Percentiles rank a stretch among this genome's conserved stretches.
These are phyloP conservation scores for Ceratobasidium sp. DNA, from an alignment of 1,284 basidiomycete species.

Conservation along the genomic window DNA sequence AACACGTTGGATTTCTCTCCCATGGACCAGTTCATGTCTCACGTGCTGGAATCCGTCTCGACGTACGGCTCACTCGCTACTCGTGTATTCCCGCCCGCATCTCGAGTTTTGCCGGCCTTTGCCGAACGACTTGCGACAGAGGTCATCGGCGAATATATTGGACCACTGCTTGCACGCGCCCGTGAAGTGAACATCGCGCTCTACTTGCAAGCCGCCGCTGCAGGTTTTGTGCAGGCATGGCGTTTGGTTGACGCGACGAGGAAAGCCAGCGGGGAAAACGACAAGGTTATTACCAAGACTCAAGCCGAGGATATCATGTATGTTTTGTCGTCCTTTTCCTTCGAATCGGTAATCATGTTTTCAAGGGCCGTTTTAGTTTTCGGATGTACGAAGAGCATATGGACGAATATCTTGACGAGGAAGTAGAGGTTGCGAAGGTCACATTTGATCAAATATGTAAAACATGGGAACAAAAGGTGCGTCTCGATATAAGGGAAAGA, in stretches of 20 bases:
- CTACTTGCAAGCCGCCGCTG: slow-evolving; percentile 87
- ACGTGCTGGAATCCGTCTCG: slow-evolving; percentile 68
- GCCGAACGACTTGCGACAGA: slow-evolving; percentile 78
- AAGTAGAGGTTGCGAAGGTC: slow-evolving; percentile 81
- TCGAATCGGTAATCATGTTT: slow-evolving; percentile 30
- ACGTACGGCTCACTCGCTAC: slow-evolving; percentile 82
- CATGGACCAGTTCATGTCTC: slow-evolving; percentile 90
- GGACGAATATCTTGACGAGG: slow-evolving; percentile 96
- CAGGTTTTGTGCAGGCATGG: slow-evolving; percentile 88
- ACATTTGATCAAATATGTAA: slow-evolving; percentile 78
- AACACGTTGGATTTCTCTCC: slow-evolving; percentile 78
- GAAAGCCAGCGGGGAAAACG: slow-evolving; percentile 24
- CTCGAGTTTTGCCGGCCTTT: slow-evolving; percentile 76
- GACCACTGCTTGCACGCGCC: slow-evolving; percentile 76
- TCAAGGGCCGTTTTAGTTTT: slow-evolving; percentile 61
- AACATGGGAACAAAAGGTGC: slow-evolving; percentile 77
- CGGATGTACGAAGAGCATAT: slow-evolving; percentile 94
- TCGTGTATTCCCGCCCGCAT: slow-evolving; percentile 82
- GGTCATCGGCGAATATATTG: slow-evolving; percentile 88
- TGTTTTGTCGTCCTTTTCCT: slow-evolving; percentile 44
- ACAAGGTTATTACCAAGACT: slow-evolving; percentile 46
- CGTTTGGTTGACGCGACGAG: slow-evolving; percentile 72
- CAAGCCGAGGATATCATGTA: slow-evolving; percentile 85
- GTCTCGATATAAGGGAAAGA: too few relatives aligned
- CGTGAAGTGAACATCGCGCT: slow-evolving; percentile 75